phyloP scores from a whole-genome alignment of 1,139 yeast species.

The Geotrichum histeridarum region DNA sequence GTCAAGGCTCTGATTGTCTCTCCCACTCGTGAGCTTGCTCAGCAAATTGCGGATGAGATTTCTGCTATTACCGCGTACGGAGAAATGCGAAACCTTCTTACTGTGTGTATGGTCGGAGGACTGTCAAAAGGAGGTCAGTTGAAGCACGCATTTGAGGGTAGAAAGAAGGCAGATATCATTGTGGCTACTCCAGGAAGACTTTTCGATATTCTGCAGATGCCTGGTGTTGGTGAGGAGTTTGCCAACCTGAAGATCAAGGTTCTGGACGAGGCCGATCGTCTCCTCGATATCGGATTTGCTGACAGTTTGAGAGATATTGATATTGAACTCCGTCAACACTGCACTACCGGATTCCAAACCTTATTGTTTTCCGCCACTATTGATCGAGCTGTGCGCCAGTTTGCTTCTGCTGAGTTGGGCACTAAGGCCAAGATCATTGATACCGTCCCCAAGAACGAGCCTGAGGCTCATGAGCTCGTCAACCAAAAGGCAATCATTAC shows the following conservation, averaged over 20 bases:
- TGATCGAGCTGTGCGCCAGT: slow-evolving; percentile 56
- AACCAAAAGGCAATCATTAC: slow-evolving; percentile 58
- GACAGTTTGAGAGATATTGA: slow-evolving; percentile 56
- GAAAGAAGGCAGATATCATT: slow-evolving; percentile 47
- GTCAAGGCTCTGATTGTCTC: slow-evolving; percentile 62
- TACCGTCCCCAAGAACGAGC: slow-evolving; percentile 69
- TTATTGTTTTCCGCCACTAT: slow-evolving; percentile 86
- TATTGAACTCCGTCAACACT: slow-evolving; percentile 40
- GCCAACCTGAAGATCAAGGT: slow-evolving; percentile 56
- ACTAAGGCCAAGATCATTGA: slow-evolving; percentile 62
- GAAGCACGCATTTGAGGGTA: slow-evolving; percentile 31
- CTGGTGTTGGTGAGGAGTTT: slow-evolving; percentile 47
- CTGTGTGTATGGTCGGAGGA: slow-evolving; percentile 50
- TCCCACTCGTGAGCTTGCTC: slow-evolving; percentile 90
- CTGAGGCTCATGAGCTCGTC: slow-evolving; percentile 73
- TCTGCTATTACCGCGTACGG: slow-evolving; percentile 40
- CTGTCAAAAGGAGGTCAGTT: slow-evolving; percentile 41
- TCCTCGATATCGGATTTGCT: slow-evolving; percentile 72
- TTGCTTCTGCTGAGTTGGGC: slow-evolving; percentile 65
- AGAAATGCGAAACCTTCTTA: slow-evolving; percentile 35
- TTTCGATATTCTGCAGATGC: slow-evolving; percentile 49
- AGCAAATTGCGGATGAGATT: slow-evolving; percentile 69
- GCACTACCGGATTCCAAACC: slow-evolving; percentile 48
- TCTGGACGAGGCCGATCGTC: slow-evolving; percentile 85
- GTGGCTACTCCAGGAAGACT: slow-evolving; percentile 93